Base-by-base conservation (phyloP, 768 basidiomycete species). In the Lentinula guzmanii region DNA sequence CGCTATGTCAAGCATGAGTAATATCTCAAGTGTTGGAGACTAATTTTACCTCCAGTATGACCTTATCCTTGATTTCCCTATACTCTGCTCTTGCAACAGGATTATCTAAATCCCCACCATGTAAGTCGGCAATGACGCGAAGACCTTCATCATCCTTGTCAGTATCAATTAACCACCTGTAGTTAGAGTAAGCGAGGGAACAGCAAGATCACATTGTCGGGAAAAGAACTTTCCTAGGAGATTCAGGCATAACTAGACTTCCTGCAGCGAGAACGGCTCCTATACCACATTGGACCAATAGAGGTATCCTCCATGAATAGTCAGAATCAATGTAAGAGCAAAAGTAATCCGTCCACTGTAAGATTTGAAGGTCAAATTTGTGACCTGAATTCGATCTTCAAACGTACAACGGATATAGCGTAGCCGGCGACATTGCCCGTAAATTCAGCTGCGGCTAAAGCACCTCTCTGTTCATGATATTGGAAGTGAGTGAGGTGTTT, bases 381-480 rank as follows among this genome's bases (percentile, higher is more conserved):
- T 42, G 13, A 18, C 3, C 16, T 13, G 39, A 21, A 48, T 18
- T 53, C 11, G 58, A 34, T 45, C 39, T 57, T 21, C 11, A 41
- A 41, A 78, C 91, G 64, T 76, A 94, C 93, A 66, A 96, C 93
- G 13, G 91, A 94, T 53, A 85, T 82, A 10, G 93, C 89, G 70
- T 98, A 98, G 54, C 95, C 95, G 52, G 92, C 76, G 67, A 97
- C 87, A 69, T 96, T 96, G 62, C 90, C 89, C 1, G 95, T 95
- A 69, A 97, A 97, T 69, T 97, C 95, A 83, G 97, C 93, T 69
- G 92, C 95, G 2, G 93, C 95, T 39, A 97, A 78, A 48, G 91
- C 88, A 54, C 95, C 95, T 66, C 95, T 85, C 88, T 95, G 66
- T 41, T 60, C 35, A 15, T 39, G n/a, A 39, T 52, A 63, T 21